Evolutionary conservation across 2,329 filamentous ascomycete species (phyloP).

Genomic region (Pseudodiploospora longispora): DNA sequence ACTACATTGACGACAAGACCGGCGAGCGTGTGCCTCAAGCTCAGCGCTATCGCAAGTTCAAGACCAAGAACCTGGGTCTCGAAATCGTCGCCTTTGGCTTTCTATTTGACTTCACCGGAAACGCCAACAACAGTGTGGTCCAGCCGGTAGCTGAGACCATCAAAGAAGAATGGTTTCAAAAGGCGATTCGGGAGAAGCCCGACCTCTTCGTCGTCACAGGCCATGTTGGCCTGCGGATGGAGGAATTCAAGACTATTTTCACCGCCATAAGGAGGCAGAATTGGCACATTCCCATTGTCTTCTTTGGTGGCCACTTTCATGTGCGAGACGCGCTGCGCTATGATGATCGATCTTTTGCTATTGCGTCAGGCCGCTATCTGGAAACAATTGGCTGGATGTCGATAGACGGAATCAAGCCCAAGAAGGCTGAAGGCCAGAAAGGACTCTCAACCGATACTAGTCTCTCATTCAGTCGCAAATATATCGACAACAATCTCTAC

Average conservation of each 20-base stretch:
- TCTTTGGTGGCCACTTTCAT: constrained; percentile 87
- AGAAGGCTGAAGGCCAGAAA: constrained; percentile 12
- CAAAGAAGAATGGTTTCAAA: constrained; percentile 80
- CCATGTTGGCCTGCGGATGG: constrained; percentile 74
- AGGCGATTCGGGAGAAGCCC: constrained; percentile 73
- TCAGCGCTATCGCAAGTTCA: constrained; percentile 79
- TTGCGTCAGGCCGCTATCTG: constrained; percentile 87
- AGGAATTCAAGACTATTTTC: constrained; percentile 71
- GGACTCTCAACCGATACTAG: constrained; percentile 24
- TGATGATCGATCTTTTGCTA: constrained; percentile 67
- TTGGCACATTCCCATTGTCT: constrained; percentile 77
- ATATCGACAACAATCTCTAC: constrained; percentile 89
- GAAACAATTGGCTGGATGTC: constrained; percentile 95
- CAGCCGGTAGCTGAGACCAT: constrained; percentile 72
- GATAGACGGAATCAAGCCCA: constrained; percentile 53
- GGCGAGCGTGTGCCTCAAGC: constrained; percentile 69
- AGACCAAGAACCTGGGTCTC: constrained; percentile 80
- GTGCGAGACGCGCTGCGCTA: constrained; percentile 78
- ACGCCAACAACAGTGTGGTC: constrained; percentile 84
- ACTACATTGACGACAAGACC: constrained; percentile 69
- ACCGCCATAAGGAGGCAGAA: constrained; percentile 67
- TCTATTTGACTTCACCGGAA: constrained; percentile 85
- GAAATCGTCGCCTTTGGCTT: constrained; percentile 87
- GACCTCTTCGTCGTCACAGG: constrained; percentile 83
- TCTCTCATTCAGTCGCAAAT: constrained; percentile 64